Conservation (phyloP, 139 green algal genomes). For the Chloropicon primus region DNA sequence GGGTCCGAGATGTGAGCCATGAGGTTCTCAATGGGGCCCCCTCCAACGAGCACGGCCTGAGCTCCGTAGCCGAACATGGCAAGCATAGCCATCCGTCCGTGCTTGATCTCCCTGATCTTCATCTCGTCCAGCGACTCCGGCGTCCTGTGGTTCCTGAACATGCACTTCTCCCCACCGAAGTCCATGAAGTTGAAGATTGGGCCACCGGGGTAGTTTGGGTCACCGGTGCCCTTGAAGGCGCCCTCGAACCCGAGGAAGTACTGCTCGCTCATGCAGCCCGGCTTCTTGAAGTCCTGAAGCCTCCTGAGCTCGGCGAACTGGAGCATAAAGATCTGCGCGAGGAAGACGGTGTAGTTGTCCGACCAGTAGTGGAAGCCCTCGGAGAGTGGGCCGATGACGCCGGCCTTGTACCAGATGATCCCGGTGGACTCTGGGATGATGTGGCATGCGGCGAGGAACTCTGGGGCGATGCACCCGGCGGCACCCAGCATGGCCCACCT, state of each 20-base stretch:
- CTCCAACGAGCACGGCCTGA: constrained; percentile 65
- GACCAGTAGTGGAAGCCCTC: constrained; percentile 59
- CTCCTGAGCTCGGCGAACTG: constrained; percentile 87
- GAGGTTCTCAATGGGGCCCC: constrained; percentile 84
- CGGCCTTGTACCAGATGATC: constrained; percentile 72
- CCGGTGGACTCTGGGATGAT: constrained; percentile 63
- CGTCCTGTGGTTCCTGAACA: constrained; percentile 26
- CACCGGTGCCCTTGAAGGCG: constrained; percentile 61
- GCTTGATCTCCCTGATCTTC: constrained; percentile 93
- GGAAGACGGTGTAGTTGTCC: constrained; percentile 89
- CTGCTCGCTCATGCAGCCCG: constrained; percentile 81
- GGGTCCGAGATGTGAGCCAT: constrained; percentile 76
- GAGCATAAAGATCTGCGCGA: constrained; percentile 80
- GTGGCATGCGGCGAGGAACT: constrained; percentile 67
- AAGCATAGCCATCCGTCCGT: constrained; percentile 80
- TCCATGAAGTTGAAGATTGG: constrained; percentile 91
- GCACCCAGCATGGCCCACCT: constrained; percentile 93
- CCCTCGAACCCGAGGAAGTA: constrained; percentile 92
- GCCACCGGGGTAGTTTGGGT: constrained; percentile 89
- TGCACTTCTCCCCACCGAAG: constrained; percentile 32
- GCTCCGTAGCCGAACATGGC: constrained; percentile 52
- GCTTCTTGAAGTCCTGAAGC: constrained; percentile 60
- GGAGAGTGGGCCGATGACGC: constrained; percentile 71
- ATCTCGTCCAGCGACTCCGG: constrained; percentile 65
- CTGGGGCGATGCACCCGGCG: constrained; percentile 83